Percentiles rank a stretch among this genome's conserved stretches.
Conservation (phyloP, 2,329 filamentous ascomycete species). For the Colletotrichum euphorbiae region DNA sequence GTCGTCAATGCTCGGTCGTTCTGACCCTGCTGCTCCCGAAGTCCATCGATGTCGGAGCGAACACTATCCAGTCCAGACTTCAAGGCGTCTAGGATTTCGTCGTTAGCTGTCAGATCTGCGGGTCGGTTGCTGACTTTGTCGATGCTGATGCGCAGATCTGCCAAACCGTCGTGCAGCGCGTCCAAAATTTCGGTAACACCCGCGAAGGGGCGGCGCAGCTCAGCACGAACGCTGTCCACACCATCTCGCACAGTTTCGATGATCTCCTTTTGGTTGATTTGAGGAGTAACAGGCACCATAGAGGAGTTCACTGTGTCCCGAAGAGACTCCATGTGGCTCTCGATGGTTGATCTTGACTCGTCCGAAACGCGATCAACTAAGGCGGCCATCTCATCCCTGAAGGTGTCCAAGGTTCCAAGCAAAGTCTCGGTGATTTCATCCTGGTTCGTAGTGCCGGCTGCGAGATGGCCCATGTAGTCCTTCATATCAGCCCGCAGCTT, state of each 20-base stretch:
- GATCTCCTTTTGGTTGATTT: conserved; percentile 71
- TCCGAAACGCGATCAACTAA: conserved; percentile 64
- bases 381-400: conserved; percentile 74
- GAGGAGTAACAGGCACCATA: conserved; percentile 69
- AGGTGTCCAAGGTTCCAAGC: conserved; percentile 72
- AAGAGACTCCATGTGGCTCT: conserved; percentile 84
- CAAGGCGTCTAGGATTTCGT: conserved; percentile 89
- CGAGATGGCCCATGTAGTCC: conserved; percentile 78
- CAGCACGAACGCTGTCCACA: conserved; percentile 78
- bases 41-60: conserved; percentile 79
- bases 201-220: conserved; percentile 74
- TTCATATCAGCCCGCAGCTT: conserved; percentile 84
- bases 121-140: conserved; percentile 84
- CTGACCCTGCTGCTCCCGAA: conserved; percentile 68
- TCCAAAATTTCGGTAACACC: conserved; percentile 91
- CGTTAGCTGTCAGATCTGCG: conserved; percentile 82
- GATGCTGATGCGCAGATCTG: conserved; percentile 80
- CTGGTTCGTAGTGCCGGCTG: conserved; percentile 72
- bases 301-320: conserved; percentile 80
- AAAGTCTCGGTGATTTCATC: conserved; percentile 82
- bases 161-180: conserved; percentile 88
- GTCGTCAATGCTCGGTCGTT: conserved; percentile 64
- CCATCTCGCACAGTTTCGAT: conserved; percentile 78
- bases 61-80: conserved; percentile 84
- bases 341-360: conserved; percentile 75